Conservation (phyloP, 2,329 filamentous ascomycete genomes). For the Cladosporium sp. region DNA sequence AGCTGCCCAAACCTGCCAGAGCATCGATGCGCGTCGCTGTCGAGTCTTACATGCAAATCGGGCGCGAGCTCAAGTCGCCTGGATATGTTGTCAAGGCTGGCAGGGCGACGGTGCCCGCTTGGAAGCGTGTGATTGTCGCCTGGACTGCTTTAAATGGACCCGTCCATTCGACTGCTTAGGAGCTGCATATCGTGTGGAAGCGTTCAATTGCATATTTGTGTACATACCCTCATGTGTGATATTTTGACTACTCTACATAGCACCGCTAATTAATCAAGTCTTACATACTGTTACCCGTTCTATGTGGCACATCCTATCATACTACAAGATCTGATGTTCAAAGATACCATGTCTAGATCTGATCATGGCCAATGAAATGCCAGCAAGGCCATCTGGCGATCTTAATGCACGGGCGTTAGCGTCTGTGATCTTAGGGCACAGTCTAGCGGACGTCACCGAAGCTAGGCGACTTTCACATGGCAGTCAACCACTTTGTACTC, state of each 20-base stretch:
- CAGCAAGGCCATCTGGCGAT: too few species aligned
- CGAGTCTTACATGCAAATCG: slow-evolving; percentile 74
- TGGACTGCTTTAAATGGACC: slow-evolving; percentile 50
- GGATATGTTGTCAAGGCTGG: slow-evolving; percentile 43
- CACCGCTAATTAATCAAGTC: too few species aligned
- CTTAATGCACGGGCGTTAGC: too few species aligned
- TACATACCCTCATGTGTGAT: not conserved
- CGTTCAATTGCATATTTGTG: not conserved
- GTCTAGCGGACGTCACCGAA: too few species aligned
- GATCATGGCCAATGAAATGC: too few species aligned
- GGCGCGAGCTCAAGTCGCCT: slow-evolving; percentile 53
- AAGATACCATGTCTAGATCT: too few species aligned
- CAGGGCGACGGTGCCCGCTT: slow-evolving; percentile 44
- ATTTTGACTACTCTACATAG: not conserved
- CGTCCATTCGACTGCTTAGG: not conserved
- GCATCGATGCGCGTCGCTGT: slow-evolving; percentile 65
- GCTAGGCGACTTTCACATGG: too few species aligned
- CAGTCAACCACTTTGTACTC: not conserved
- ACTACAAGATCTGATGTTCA: too few species aligned
- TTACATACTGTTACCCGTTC: too few species aligned
- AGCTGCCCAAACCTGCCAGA: slow-evolving; percentile 56
- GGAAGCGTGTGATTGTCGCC: slow-evolving; percentile 52
- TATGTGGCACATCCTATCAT: too few species aligned
- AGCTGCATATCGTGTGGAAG: not conserved
- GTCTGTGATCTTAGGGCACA: too few species aligned